phyloP scores from a whole-genome alignment of 2,329 filamentous ascomycete species.

The Diaporthe citrichinensis region DNA sequence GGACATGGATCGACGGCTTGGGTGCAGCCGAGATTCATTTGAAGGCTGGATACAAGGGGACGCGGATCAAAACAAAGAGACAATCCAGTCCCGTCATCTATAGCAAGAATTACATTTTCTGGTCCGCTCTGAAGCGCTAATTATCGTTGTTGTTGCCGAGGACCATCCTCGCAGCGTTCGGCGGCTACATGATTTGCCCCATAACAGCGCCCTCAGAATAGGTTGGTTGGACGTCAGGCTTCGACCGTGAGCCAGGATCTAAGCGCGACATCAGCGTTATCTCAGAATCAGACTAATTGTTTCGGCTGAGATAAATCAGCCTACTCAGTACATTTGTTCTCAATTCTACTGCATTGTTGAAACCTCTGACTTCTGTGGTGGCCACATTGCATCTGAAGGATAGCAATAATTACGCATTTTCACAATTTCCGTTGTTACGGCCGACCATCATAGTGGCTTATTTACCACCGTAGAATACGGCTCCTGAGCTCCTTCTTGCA shows the following conservation, averaged over 20 bases:
- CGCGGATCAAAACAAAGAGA: not conserved
- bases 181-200: conserved; percentile 12
- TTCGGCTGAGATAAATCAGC: not conserved
- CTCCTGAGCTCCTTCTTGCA: not conserved
- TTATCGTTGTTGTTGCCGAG: not conserved
- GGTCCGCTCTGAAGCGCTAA: not conserved
- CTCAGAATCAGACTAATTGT: not conserved
- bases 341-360: too few species aligned
- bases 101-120: not conserved
- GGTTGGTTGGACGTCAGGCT: conserved; percentile 17
- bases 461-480: not conserved
- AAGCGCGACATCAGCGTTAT: not conserved
- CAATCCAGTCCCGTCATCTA: not conserved
- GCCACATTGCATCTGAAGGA: not conserved
- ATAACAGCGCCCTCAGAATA: not conserved
- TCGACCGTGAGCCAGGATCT: not conserved
- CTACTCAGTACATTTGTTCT: not conserved
- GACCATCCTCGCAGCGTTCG: not conserved
- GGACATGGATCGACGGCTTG: not conserved
- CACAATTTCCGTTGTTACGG: not conserved
- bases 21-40: not conserved
- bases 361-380: not conserved
- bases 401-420: not conserved
- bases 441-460: too few species aligned
- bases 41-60: not conserved